phyloP scores from a whole-genome alignment of 2,329 filamentous ascomycete genomes.

The Colletotrichum sp. region DNA sequence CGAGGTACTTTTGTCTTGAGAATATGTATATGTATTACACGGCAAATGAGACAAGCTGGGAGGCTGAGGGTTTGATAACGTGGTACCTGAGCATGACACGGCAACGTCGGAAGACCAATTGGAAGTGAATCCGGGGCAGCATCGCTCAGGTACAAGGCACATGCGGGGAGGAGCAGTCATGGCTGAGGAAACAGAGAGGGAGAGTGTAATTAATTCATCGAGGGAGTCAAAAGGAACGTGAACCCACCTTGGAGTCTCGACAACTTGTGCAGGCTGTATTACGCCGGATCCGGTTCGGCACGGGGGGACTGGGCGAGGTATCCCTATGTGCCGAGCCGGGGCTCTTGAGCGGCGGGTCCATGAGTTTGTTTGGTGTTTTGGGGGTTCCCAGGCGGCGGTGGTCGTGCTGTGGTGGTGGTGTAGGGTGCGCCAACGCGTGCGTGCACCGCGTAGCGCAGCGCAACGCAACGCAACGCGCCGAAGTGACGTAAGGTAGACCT shows the following conservation, averaged over 20 bases:
- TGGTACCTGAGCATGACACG: neutral
- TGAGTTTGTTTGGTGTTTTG: neutral
- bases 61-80: neutral
- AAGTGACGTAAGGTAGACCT: neutral
- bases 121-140: neutral
- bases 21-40: neutral
- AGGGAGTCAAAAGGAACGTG: neutral
- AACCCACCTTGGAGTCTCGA: slow-evolving; percentile 41
- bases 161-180: neutral
- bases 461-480: neutral
- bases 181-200: neutral
- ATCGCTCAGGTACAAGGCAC: neutral
- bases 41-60: neutral
- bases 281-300: slow-evolving; percentile 30
- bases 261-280: slow-evolving; percentile 36
- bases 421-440: slow-evolving; percentile 6
- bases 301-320: slow-evolving; percentile 8
- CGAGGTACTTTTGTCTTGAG: neutral
- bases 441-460: neutral
- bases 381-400: neutral
- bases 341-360: slow-evolving; percentile 20
- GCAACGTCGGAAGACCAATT: neutral
- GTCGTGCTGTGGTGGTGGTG: neutral
- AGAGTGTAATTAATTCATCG: neutral
- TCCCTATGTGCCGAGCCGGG: slow-evolving; percentile 12